Evolutionary conservation across 2,329 filamentous ascomycete genomes (phyloP), one percentile per base, ranked within the genome.

Genomic region (Alternaria ventricosa): DNA sequence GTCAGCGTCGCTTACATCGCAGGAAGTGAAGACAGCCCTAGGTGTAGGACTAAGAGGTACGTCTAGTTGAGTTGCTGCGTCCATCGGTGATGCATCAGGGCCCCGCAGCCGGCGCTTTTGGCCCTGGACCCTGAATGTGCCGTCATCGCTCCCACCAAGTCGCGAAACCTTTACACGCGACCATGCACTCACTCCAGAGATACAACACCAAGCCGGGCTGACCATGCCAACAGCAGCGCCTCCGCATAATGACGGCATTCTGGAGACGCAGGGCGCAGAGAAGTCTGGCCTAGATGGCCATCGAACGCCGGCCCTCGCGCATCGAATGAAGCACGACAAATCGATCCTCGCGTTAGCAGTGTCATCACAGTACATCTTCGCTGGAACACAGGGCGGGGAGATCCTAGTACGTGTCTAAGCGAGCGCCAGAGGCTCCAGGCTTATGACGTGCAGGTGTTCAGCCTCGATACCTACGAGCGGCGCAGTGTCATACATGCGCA

Each of bases 321-420:
- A 96, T 78, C 89, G 89, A 69, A 87, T 96, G 66, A 87, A 89
- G 75, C 92, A 95, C 77, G 87, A 89, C 74, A 92, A 89, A 79
- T 93, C 91, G 3, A 92, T 96, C 51, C 88, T 99, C 55, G 89
- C 93, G 9, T 87, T 99, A 60, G 92, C 90, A 5, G 88, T 97
- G 23, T 94, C 93, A 61, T 86, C 92, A 55, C 86, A 91, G 51
- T 90, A 90, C 76, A 91, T 99, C 57, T 99, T 93, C 79, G 94
- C 95, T 18, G 96, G 96, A 44, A 94, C 96, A 1, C 94, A 97
- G 78, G 92, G 93, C 67, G 96, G 96, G 65, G 93, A 97, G 82
- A 97, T 99, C 65, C 86, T 96, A 49, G 90, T 88, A 80, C 65
- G 82, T 79, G 15, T 11, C 1, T 18, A n/a, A 27, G 13, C 11